Evolutionary conservation across 2,329 filamentous ascomycete genomes (phyloP).

Genomic region (Cercospora sesami): DNA sequence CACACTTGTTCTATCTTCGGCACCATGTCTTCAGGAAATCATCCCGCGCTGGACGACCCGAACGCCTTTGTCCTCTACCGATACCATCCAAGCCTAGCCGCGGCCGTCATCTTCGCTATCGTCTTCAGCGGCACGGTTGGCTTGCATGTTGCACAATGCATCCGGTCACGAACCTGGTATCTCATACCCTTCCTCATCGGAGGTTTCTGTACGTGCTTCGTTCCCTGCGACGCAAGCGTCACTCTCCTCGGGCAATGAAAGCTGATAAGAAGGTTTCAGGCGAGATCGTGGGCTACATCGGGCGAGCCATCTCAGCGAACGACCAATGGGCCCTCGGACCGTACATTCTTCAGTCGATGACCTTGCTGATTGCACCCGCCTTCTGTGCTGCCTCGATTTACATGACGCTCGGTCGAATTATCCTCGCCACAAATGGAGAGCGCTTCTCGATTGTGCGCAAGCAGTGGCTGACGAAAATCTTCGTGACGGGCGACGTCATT

Average conservation of each 20-base stretch:
- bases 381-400: constrained; percentile 55
- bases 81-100: constrained; percentile 14
- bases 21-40: background rate
- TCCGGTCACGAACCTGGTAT: constrained; percentile 50
- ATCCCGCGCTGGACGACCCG: background rate
- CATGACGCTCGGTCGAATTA: constrained; percentile 51
- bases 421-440: constrained; percentile 46
- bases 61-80: constrained; percentile 14
- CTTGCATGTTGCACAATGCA: constrained; percentile 43
- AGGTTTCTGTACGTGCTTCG: constrained; percentile 33
- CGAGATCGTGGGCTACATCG: constrained; percentile 55
- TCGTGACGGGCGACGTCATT: constrained; percentile 51
- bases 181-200: constrained; percentile 55
- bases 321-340: constrained; percentile 46
- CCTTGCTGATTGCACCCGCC: constrained; percentile 52
- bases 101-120: constrained; percentile 37
- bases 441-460: constrained; percentile 46
- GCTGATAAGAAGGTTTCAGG: constrained; percentile 23
- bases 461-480: constrained; percentile 50
- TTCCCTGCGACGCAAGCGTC: constrained; percentile 19
- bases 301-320: constrained; percentile 47
- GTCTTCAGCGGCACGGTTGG: constrained; percentile 35
- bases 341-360: constrained; percentile 49
- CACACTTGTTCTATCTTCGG: background rate
- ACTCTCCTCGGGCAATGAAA: background rate